Conservation (phyloP, 2,329 filamentous ascomycete species). For the Sordariomycetes sp. region DNA sequence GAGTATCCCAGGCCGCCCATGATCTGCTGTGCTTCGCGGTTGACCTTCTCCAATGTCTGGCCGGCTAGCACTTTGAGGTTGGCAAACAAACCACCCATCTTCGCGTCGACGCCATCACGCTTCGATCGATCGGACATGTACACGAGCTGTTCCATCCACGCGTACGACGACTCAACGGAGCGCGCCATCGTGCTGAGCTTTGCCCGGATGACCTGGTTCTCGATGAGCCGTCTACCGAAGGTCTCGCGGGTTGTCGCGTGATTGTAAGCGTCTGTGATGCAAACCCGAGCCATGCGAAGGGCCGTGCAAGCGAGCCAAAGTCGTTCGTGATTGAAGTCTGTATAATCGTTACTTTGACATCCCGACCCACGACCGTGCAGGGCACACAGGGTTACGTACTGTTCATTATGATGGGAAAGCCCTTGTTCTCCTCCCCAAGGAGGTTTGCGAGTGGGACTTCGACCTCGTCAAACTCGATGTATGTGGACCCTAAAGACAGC, state of each 20-base stretch:
- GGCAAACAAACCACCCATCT: slow-evolving; percentile 16
- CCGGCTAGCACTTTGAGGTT: slow-evolving; percentile 38
- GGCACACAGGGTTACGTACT: no score
- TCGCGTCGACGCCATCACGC: slow-evolving; percentile 18
- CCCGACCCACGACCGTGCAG: no score
- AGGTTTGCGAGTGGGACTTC: slow-evolving; percentile 42
- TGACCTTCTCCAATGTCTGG: slow-evolving; percentile 36
- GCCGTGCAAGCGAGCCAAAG: slow-evolving; percentile 47
- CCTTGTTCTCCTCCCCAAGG: slow-evolving; percentile 43
- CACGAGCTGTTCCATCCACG: slow-evolving; percentile 52
- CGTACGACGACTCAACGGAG: slow-evolving; percentile 51
- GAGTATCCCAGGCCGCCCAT: slow-evolving; percentile 44
- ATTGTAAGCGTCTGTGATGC: slow-evolving; percentile 39
- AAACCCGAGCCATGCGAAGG: slow-evolving; percentile 48
- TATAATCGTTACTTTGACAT: no score
- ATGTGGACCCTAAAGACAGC: no score
- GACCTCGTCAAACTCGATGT: slow-evolving; percentile 46
- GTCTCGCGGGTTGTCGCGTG: slow-evolving; percentile 45
- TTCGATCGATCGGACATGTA: slow-evolving; percentile 26
- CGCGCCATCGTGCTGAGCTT: slow-evolving; percentile 52
- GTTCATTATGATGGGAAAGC: slow-evolving; percentile 49
- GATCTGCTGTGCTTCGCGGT: slow-evolving; percentile 43
- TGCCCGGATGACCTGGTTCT: slow-evolving; percentile 48
- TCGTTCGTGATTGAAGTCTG: slow-evolving; percentile 52
- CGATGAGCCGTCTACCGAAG: slow-evolving; percentile 48